Conservation (phyloP, 1,284 basidiomycete genomes). For the Naganishia sp. region DNA sequence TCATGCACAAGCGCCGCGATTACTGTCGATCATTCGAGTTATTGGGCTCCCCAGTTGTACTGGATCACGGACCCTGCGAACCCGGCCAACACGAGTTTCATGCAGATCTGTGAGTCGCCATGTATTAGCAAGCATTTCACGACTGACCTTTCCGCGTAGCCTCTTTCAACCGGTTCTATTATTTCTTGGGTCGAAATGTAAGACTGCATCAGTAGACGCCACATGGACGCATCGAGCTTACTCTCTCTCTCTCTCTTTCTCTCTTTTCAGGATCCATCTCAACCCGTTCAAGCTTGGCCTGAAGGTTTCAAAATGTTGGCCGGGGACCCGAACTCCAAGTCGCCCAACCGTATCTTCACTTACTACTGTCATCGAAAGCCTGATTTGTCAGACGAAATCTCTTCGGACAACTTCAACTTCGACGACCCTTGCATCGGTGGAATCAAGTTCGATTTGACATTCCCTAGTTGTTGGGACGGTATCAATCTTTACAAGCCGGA, state of each 20-base stretch:
- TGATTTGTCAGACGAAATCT: conserved; percentile 15
- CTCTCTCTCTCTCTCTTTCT: conserved; percentile 22
- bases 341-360: conserved; percentile 11
- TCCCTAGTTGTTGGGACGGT: conserved; percentile 54
- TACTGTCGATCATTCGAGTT: conserved; percentile 43
- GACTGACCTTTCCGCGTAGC: not conserved
- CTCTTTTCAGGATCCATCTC: conserved; percentile 31
- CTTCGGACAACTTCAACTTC: conserved; percentile 29
- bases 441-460: conserved; percentile 50
- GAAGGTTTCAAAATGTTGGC: conserved; percentile 48
- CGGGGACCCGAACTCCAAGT: conserved; percentile 41
- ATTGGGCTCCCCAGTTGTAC: conserved; percentile 35
- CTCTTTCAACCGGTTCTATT: conserved; percentile 45
- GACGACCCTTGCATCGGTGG: conserved; percentile 41
- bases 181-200: conserved; percentile 40
- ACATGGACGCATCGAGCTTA: too few species aligned
- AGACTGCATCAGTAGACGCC: not conserved
- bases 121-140: not conserved
- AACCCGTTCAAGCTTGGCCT: conserved; percentile 45
- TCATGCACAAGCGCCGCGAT: conserved; percentile 40
- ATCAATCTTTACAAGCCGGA: conserved; percentile 46
- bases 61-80: conserved; percentile 28
- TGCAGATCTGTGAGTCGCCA: conserved; percentile 21
- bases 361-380: conserved; percentile 22
- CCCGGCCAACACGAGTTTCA: conserved; percentile 27